Evolutionary conservation across 768 basidiomycete genomes (phyloP).

Genomic region (Suillus sp.): DNA sequence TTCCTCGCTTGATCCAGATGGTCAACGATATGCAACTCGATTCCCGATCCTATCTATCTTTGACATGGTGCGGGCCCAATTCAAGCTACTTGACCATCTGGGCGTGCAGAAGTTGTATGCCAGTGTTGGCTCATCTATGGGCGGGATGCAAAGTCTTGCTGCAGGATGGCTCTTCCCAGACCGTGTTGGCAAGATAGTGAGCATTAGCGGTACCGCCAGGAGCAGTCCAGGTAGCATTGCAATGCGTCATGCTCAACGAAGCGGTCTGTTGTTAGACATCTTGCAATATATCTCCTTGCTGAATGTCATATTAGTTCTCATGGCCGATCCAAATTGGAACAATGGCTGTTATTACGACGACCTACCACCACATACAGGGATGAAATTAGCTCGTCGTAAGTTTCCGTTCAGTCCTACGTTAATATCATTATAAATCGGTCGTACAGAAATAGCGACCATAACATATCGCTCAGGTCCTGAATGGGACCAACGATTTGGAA

Average conservation of each 20-base stretch:
- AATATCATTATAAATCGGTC: slow-evolving; percentile 11
- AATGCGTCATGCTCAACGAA: slow-evolving; percentile 94
- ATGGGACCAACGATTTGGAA: slow-evolving; percentile 98
- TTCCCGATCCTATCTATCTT: slow-evolving; percentile 94
- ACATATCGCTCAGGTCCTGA: slow-evolving; percentile 99
- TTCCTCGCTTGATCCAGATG: slow-evolving; percentile 72
- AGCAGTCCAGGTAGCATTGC: slow-evolving; percentile 92
- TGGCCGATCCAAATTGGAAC: slow-evolving; percentile 99
- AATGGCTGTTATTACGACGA: slow-evolving; percentile 96
- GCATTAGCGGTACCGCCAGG: slow-evolving; percentile 92
- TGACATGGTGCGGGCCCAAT: slow-evolving; percentile 97
- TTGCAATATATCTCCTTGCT: slow-evolving; percentile 4
- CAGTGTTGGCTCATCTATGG: slow-evolving; percentile 95
- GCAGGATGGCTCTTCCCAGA: slow-evolving; percentile 92
- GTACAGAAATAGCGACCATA: slow-evolving; percentile 94
- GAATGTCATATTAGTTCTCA: slow-evolving; percentile 65
- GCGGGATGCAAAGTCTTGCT: slow-evolving; percentile 96
- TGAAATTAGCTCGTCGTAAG: slow-evolving; percentile 97
- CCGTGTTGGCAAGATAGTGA: slow-evolving; percentile 86
- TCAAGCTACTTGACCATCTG: slow-evolving; percentile 79
- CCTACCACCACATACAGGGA: slow-evolving; percentile 95
- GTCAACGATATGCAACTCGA: slow-evolving; percentile 78
- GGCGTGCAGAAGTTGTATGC: slow-evolving; percentile 87
- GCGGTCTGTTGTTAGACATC: slow-evolving; percentile 57
- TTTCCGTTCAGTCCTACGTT: slow-evolving; percentile 20